These are phyloP conservation scores for Periglandula ipomoeae DNA, from an alignment of 2,329 filamentous ascomycete genomes.

Conservation along the genomic window DNA sequence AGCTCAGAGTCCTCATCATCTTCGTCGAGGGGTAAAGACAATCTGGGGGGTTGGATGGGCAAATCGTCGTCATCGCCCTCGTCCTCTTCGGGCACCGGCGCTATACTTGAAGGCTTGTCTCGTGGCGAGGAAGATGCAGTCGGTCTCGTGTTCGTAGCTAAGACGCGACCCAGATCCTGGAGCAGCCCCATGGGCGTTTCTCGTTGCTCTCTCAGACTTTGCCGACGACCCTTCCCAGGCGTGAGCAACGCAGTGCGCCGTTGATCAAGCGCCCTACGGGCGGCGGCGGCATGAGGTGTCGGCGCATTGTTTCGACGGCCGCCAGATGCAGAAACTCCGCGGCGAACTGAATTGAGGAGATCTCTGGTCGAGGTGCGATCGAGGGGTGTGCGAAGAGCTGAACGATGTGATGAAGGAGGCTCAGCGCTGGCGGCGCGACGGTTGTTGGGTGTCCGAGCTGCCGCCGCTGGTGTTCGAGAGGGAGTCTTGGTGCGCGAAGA, in stretches of 20 bases:
- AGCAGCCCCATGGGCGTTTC: constrained; percentile 47
- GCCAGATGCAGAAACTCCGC: constrained; percentile 37
- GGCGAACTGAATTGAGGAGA: constrained; percentile 28
- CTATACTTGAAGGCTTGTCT: constrained; percentile 19
- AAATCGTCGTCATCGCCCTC: constrained; percentile 39
- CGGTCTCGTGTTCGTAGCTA: constrained; percentile 39
- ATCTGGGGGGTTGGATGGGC: constrained; percentile 39
- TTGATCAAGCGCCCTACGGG: constrained; percentile 47
- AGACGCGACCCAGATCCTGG: constrained; percentile 42
- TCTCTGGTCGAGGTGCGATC: constrained; percentile 26
- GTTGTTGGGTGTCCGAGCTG: constrained; percentile 16
- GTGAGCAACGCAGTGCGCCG: constrained; percentile 52
- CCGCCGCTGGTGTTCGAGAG: constrained; percentile 14
- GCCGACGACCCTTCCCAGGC: constrained; percentile 48
- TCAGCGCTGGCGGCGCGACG: constrained; percentile 23
- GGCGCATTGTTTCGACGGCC: constrained; percentile 32
- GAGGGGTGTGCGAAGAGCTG: constrained; percentile 33
- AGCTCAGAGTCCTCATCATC: constrained; percentile 39
- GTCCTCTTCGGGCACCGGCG: constrained; percentile 23
- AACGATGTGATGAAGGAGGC: constrained; percentile 29
- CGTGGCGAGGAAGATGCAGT: constrained; percentile 37
- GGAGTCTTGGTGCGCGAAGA: constrained; percentile 5
- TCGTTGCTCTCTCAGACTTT: constrained; percentile 45
- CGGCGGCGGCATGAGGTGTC: constrained; percentile 54
- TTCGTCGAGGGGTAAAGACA: constrained; percentile 45